Evolutionary conservation across 202 grass and related monocot genomes (phyloP).

Genomic region (Cymbopogon flexuosus): DNA sequence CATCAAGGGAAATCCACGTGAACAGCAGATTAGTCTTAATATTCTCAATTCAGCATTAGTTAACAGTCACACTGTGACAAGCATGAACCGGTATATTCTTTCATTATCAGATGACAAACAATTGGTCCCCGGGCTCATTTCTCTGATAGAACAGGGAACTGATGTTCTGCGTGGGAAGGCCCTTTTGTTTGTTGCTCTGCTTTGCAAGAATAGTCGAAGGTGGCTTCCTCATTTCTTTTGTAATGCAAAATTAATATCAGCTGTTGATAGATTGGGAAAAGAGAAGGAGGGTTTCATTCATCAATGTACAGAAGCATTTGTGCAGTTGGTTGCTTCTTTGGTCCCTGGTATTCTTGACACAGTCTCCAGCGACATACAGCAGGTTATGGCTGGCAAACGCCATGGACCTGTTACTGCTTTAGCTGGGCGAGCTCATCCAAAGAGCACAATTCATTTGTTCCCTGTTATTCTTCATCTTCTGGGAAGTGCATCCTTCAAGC

Average conservation of each 20-base stretch:
- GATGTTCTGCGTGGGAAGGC: slow-evolving; percentile 88
- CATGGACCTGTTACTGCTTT: slow-evolving; percentile 63
- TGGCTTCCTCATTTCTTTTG: slow-evolving; percentile 92
- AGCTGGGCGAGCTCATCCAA: slow-evolving; percentile 65
- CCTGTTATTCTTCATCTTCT: slow-evolving; percentile 94
- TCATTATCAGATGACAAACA: slow-evolving; percentile 82
- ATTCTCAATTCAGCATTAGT: slow-evolving; percentile 74
- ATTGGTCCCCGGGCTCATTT: slow-evolving; percentile 60
- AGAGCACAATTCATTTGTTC: slow-evolving; percentile 77
- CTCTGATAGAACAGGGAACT: slow-evolving; percentile 69
- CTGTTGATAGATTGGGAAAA: slow-evolving; percentile 80
- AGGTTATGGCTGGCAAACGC: slow-evolving; percentile 82
- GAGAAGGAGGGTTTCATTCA: slow-evolving; percentile 81
- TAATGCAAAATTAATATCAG: slow-evolving; percentile 75
- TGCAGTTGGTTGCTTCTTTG: slow-evolving; percentile 57
- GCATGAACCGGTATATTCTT: slow-evolving; percentile 68
- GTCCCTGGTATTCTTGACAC: slow-evolving; percentile 83
- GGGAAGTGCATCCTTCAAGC: slow-evolving; percentile 79
- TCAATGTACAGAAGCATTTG: slow-evolving; percentile 75
- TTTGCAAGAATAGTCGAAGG: slow-evolving; percentile 84
- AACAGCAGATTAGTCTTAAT: slow-evolving; percentile 88
- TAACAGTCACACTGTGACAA: slow-evolving; percentile 56
- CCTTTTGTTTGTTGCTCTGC: slow-evolving; percentile 77
- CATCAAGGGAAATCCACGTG: slow-evolving; percentile 74
- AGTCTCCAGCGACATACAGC: slow-evolving; percentile 75